phyloP scores from a whole-genome alignment of 1,139 yeast genomes.

The Candida labiduridarum region DNA sequence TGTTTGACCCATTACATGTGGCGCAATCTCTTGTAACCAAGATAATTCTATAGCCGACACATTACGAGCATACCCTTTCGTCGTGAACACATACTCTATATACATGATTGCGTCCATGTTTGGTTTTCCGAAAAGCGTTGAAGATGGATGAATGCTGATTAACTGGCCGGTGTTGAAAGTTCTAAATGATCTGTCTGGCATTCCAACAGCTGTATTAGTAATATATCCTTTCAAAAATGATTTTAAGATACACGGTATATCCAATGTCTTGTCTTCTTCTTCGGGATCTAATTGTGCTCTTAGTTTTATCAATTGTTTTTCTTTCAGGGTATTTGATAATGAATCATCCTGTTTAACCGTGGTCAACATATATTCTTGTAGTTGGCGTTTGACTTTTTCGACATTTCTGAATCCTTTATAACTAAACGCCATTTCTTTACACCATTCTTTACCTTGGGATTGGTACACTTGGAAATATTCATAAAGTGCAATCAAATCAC shows the following conservation, averaged over 20 bases:
- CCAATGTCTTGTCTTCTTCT: constrained; percentile 35
- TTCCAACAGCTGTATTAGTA: constrained; percentile 86
- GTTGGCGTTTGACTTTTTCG: constrained; percentile 70
- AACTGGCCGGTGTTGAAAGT: constrained; percentile 80
- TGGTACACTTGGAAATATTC: constrained; percentile 70
- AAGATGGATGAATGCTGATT: constrained; percentile 90
- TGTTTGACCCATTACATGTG: constrained; percentile 57
- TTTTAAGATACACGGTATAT: constrained; percentile 65
- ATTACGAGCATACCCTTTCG: constrained; percentile 88
- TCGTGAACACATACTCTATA: constrained; percentile 89
- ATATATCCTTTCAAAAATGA: constrained; percentile 82
- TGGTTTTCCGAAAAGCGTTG: constrained; percentile 77
- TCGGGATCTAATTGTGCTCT: constrained; percentile 30
- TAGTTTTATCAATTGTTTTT: constrained; percentile 28
- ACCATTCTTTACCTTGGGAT: constrained; percentile 71
- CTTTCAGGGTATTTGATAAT: constrained; percentile 29
- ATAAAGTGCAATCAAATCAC: constrained; percentile 83
- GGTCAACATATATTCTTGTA: constrained; percentile 66
- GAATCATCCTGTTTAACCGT: constrained; percentile 44
- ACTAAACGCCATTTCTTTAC: constrained; percentile 74
- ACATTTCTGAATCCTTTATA: constrained; percentile 83
- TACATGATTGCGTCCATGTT: constrained; percentile 88
- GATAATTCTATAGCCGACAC: constrained; percentile 81
- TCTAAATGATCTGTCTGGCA: constrained; percentile 92
- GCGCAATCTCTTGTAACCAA: constrained; percentile 88